Conservation (phyloP, 495 filamentous ascomycete genomes). For the Aspergillus affinis region DNA sequence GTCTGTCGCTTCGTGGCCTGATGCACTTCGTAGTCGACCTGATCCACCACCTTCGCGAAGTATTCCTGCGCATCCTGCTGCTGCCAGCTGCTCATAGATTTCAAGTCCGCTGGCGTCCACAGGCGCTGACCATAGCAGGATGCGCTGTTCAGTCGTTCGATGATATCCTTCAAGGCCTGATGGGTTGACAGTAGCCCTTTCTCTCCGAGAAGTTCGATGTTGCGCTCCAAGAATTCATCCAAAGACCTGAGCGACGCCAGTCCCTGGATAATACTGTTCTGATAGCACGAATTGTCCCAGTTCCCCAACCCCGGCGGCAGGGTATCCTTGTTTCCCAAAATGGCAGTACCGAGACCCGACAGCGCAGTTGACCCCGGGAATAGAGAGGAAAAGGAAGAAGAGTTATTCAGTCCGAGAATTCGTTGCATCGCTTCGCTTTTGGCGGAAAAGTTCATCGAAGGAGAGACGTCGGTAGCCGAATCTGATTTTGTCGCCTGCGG, state of each 20-base stretch:
- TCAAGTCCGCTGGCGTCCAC: slow-evolving; percentile 75
- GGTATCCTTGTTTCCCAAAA: slow-evolving; percentile 39
- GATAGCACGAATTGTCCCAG: slow-evolving; percentile 92
- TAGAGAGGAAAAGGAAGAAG: slow-evolving; percentile 46
- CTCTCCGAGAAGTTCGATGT: slow-evolving; percentile 44
- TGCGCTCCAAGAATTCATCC: slow-evolving; percentile 45
- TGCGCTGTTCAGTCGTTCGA: slow-evolving; percentile 64
- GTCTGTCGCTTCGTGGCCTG: slow-evolving; percentile 46
- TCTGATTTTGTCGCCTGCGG: slow-evolving; percentile 31
- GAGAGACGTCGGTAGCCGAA: slow-evolving; percentile 18
- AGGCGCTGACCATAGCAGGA: slow-evolving; percentile 67
- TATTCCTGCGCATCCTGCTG: slow-evolving; percentile 99
- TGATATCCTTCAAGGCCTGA: slow-evolving; percentile 60
- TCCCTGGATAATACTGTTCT: slow-evolving; percentile 92
- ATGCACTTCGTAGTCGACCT: slow-evolving; percentile 75
- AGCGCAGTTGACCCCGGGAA: slow-evolving; percentile 45
- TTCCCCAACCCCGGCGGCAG: slow-evolving; percentile 81
- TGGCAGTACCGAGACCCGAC: slow-evolving; percentile 40
- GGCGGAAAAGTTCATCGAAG: slow-evolving; percentile 27
- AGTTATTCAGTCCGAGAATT: slow-evolving; percentile 63
- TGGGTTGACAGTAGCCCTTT: slow-evolving; percentile 46
- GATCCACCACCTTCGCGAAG: slow-evolving; percentile 83
- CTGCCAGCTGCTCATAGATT: slow-evolving; percentile 88
- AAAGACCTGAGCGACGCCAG: slow-evolving; percentile 74
- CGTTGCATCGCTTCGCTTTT: slow-evolving; percentile 70